These are phyloP conservation scores for Lyophyllum shimeji DNA, from an alignment of 768 basidiomycete species.

Conservation along the genomic window DNA sequence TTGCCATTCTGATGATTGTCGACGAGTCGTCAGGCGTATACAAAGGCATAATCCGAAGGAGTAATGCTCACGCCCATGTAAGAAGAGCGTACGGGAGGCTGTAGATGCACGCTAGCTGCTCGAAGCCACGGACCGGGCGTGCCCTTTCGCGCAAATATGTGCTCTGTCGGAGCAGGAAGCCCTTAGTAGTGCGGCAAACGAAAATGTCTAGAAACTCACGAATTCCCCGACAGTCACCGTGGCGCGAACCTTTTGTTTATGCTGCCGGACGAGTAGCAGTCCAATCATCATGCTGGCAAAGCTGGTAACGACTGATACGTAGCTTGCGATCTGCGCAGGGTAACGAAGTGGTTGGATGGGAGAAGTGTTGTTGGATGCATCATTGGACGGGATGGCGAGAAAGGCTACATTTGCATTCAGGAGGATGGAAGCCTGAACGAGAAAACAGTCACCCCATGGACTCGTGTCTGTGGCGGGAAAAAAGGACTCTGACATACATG, in stretches of 20 bases:
- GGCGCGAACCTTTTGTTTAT: slow-evolving; percentile 30
- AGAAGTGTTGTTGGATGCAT: slow-evolving; percentile 29
- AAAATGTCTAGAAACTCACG: slow-evolving; percentile 26
- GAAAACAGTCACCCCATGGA: not conserved
- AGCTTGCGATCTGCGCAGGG: slow-evolving; percentile 38
- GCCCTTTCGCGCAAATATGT: slow-evolving; percentile 4
- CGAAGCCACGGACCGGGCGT: not conserved
- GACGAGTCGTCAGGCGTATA: too few species aligned
- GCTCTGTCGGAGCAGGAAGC: not conserved
- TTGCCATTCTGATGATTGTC: slow-evolving; percentile 3
- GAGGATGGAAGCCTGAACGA: slow-evolving; percentile 42
- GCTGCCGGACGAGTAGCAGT: slow-evolving; percentile 41
- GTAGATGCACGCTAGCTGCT: slow-evolving; percentile 6
- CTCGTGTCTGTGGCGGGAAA: not conserved
- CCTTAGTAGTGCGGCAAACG: not conserved
- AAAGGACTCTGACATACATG: slow-evolving; percentile 1
- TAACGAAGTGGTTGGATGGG: slow-evolving; percentile 16
- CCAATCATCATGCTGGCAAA: slow-evolving; percentile 43
- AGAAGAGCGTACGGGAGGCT: slow-evolving; percentile 11
- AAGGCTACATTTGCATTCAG: slow-evolving; percentile 49
- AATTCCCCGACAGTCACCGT: slow-evolving; percentile 26
- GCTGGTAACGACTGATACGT: slow-evolving; percentile 41
- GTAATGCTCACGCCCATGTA: slow-evolving; percentile 19
- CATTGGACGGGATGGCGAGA: slow-evolving; percentile 44
- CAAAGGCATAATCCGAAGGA: not conserved